Conservation (phyloP, 768 basidiomycete species). For the Russula olivacea region DNA sequence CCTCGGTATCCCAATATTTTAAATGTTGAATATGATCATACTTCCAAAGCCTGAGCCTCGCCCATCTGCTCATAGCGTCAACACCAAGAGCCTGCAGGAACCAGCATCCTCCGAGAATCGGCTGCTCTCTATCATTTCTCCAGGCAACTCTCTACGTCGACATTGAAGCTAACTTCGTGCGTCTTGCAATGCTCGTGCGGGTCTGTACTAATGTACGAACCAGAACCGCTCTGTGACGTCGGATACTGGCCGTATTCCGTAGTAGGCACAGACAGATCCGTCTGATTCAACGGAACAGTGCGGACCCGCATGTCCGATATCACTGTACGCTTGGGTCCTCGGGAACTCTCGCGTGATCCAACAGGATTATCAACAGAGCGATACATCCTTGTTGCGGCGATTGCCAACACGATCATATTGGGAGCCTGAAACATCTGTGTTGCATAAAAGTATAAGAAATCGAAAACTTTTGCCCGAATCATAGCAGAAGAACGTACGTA, state of each 20-base stretch:
- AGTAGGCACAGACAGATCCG: background rate
- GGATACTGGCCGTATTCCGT: background rate
- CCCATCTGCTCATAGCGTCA: no score
- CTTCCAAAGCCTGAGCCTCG: no score
- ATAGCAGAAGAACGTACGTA: background rate
- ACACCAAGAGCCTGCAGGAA: no score
- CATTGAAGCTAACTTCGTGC: background rate
- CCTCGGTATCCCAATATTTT: no score
- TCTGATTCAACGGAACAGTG: background rate
- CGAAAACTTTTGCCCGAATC: background rate
- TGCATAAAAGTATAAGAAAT: background rate
- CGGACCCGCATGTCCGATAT: no score
- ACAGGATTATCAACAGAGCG: background rate
- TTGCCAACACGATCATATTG: background rate
- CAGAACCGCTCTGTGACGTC: background rate
- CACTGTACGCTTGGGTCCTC: no score
- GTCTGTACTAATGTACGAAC: background rate
- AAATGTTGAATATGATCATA: no score
- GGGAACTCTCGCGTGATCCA: no score
- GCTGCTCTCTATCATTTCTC: background rate
- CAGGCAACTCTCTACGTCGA: background rate
- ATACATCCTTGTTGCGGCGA: background rate
- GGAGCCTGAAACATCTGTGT: background rate
- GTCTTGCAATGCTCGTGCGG: background rate
- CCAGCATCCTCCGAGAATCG: background rate